Evolutionary conservation across 78 protist species (phyloP).

Genomic region (Chrysochromulina tobinii): DNA sequence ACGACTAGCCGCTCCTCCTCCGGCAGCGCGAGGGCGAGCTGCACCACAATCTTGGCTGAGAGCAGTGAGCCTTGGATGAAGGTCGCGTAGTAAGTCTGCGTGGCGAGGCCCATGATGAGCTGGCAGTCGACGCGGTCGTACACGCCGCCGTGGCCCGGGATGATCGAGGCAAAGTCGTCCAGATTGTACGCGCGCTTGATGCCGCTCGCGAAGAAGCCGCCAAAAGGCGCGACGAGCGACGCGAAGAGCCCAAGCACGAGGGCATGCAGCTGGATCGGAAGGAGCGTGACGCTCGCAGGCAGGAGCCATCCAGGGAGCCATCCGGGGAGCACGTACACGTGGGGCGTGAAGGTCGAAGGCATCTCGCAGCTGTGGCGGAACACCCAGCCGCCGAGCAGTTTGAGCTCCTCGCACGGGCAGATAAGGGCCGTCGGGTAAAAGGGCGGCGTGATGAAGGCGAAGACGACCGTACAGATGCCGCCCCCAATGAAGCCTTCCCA

Average conservation of each 20-base stretch:
- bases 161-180: conserved; percentile 36
- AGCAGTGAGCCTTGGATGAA: too few species aligned
- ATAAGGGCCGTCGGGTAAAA: background rate
- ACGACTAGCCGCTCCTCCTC: too few species aligned
- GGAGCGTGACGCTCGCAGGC: too few species aligned
- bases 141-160: conserved; percentile 59
- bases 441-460: background rate
- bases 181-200: conserved; percentile 42
- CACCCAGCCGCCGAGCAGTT: too few species aligned
- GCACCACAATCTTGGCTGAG: too few species aligned
- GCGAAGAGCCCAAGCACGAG: conserved; percentile 34
- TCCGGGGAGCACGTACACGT: too few species aligned
- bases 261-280: conserved; percentile 19
- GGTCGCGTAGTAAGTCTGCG: background rate
- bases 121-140: conserved; percentile 47
- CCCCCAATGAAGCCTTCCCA: conserved; percentile 51
- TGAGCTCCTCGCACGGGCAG: conserved; percentile 11
- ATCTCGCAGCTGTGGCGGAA: too few species aligned
- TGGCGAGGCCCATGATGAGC: conserved; percentile 31
- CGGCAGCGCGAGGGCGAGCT: too few species aligned
- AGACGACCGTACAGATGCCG: conserved; percentile 13
- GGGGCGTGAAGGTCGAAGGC: too few species aligned
- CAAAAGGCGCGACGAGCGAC: conserved; percentile 45
- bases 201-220: conserved; percentile 42
- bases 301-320: too few species aligned